Base-by-base conservation (phyloP, 257 asterid genomes). In the Oldenlandia corymbosa region DNA sequence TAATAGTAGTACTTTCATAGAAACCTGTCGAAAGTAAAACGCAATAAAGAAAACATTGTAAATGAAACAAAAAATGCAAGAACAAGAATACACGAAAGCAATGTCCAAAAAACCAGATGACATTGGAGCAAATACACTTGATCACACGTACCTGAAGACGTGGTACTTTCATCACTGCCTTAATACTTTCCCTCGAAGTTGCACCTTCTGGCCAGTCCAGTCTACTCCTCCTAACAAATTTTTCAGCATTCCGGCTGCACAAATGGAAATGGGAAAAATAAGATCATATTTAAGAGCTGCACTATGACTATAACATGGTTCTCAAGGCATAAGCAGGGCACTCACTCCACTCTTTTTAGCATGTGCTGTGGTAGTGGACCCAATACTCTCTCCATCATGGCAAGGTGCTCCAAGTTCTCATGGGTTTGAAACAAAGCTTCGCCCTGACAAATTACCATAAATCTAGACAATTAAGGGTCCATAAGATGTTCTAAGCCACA, bases 181-280 rank as follows among this genome's bases (percentile, higher is more conserved):
- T 80, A 28, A 80, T 80, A 59, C 85, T 80, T 53, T 80, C 83
- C 56, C 83, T 71, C 26, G 85, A 80, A 3, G 83, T 75, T 58
- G 83, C 81, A 62, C 85, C 83, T 75, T 80, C 81, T 42, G 85
- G 85, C 85, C 85, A 80, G 67, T 77, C 79, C 61, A 80, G 54
- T 70, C 81, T 74, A 77, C 81, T 79, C 60, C 81, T 75, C 67
- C 78, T 75, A 50, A 77, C 74, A 75, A 77, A 80, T 73, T 75
- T 80, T 70, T 77, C 81, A 67, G 81, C 83, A 65, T 80, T 77
- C 27, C 81, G 86, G 68, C 83, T 80, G 62, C 48, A 66, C 27
- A 31, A 61, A 72, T 43, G 32, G 21, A 56, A 57, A 58, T 28
- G 30, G 13, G 21, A 51, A 61, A 66, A 30, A 30, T 28, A 21